Evolutionary conservation across 2,329 filamentous ascomycete species (phyloP), one percentile per base, ranked within the genome.

Genomic region (Colletotrichum sp.): DNA sequence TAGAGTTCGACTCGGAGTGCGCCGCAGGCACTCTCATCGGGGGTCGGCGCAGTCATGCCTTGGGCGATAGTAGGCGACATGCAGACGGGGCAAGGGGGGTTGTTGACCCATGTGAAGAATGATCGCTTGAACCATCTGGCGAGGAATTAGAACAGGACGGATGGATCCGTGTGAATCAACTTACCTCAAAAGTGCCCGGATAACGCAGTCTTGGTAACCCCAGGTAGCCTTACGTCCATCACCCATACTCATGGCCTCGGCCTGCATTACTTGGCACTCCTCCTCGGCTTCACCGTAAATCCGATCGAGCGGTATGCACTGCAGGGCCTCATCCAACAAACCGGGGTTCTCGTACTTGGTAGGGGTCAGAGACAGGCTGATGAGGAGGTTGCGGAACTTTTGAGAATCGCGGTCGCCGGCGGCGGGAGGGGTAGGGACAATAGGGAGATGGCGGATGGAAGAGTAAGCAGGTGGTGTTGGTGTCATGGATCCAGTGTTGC

Each of bases 61-160:
- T 94, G 91, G 12, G 93, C 93, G 72, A 97, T 91, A 4, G 96
- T 98, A 52, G 95, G 95, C 66, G 94, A 95, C 79, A 93, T 88
- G 84, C 97, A 99, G 71, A 91, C 89, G 12, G 94, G 91, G 84
- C 97, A 98, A 21, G 94, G 90, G 1, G 97, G 97, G 85, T 98
- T 98, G 87, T 98, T 98, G 80, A 98, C 95, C 93, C 96, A 99
- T 76, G 94, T 93, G 86, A 98, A 98, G 87, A 98, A 98, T 9
- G 94, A 94, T 78, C 94, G 91, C 87, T 97, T 98, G 88, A 98
- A 99, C 97, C 97, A 98, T 85, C 94, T 95, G 24, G 24, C 67
- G 21, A 28, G 58, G 28, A 62, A 74, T 79, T 55, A 72, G 69
- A 70, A 30, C 28, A 15, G 38, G 16, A 5, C n/a, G n/a, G 32